phyloP scores from a whole-genome alignment of 2,329 filamentous ascomycete species.

The Saccharata proteae region DNA sequence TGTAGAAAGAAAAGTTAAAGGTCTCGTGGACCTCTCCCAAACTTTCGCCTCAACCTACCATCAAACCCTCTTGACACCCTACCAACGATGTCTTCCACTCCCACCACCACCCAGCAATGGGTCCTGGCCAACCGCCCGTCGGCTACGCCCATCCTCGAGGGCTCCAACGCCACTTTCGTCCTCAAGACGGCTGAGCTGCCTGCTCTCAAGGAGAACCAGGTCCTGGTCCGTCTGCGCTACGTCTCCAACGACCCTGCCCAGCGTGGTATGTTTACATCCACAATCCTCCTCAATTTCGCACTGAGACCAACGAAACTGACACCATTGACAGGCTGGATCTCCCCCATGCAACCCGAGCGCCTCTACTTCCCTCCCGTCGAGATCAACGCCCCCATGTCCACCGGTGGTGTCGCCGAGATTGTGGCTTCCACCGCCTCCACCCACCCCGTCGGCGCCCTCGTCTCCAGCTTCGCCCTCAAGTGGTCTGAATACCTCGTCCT shows the following conservation, averaged over 20 bases:
- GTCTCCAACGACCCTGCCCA: constrained; percentile 44
- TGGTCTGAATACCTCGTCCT: constrained; percentile 58
- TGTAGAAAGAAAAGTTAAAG: too few species aligned
- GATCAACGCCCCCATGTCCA: constrained; percentile 58
- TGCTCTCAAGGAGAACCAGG: constrained; percentile 25
- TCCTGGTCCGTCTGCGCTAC: constrained; percentile 35
- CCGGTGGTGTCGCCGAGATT: constrained; percentile 47
- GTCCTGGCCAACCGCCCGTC: constrained; percentile 29
- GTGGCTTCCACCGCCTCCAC: constrained; percentile 45
- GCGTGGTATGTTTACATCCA: too few species aligned
- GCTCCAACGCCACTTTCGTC: constrained; percentile 28
- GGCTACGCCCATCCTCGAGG: constrained; percentile 22
- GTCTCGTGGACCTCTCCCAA: constrained; percentile 1
- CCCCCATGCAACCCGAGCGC: constrained; percentile 15
- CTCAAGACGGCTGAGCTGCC: constrained; percentile 25
- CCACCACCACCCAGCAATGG: constrained; percentile 28
- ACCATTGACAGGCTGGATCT: too few species aligned
- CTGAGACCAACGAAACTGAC: too few species aligned
- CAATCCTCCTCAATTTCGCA: too few species aligned
- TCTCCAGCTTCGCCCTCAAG: constrained; percentile 40
- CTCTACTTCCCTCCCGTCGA: constrained; percentile 59
- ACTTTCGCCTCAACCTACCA: not conserved
- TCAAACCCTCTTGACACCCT: too few species aligned
- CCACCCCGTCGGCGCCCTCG: constrained; percentile 46
- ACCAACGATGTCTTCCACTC: not conserved